These are phyloP conservation scores for Syzygium oleosum DNA, from an alignment of 345 rosid genomes.

Conservation along the genomic window DNA sequence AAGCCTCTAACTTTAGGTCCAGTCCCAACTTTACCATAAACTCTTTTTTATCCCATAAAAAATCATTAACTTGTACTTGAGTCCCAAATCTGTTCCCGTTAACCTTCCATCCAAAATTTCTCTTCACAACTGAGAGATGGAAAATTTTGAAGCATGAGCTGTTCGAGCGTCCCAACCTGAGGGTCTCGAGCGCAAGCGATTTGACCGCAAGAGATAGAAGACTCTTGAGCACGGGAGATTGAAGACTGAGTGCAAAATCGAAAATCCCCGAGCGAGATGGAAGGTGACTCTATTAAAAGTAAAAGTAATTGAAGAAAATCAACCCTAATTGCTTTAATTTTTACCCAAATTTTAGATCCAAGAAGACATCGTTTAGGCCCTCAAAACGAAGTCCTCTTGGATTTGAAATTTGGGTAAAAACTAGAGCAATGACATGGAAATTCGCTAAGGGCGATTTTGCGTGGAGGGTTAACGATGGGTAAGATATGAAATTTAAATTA, in stretches of 20 bases:
- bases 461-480: accelerated
- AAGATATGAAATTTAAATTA: too few relatives aligned
- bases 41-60: background rate
- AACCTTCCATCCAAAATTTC: accelerated
- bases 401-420: background rate
- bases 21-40: background rate
- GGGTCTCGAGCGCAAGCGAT: background rate
- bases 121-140: accelerated
- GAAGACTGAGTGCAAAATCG: accelerated
- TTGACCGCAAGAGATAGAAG: background rate
- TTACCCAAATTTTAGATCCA: background rate
- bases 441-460: accelerated
- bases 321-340: too few relatives aligned
- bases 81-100: background rate
- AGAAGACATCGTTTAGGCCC: too few relatives aligned
- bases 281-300: accelerated
- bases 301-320: accelerated
- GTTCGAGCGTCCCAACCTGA: too few relatives aligned
- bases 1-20: too few relatives aligned
- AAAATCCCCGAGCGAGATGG: accelerated
- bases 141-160: background rate
- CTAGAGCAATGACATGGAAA: accelerated
- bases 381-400: too few relatives aligned
- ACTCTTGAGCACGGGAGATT: background rate
- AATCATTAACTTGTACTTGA: background rate